These are phyloP conservation scores for Shiraia sp. DNA, from an alignment of 2,329 filamentous ascomycete species.

Conservation along the genomic window DNA sequence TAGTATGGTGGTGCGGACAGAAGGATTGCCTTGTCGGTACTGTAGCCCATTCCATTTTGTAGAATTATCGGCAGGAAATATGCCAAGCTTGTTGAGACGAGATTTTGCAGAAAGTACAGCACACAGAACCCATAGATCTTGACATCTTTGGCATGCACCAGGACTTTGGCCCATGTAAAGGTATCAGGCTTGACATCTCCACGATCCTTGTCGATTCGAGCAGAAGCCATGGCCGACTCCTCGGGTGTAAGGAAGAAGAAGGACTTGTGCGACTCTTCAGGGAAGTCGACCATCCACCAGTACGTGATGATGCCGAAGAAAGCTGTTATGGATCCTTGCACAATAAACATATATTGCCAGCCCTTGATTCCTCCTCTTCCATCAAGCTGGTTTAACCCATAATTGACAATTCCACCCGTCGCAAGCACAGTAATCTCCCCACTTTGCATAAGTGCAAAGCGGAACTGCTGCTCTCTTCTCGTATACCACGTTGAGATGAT, in stretches of 20 bases:
- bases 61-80: slow-evolving; percentile 70
- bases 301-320: slow-evolving; percentile 64
- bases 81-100: slow-evolving; percentile 66
- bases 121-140: slow-evolving; percentile 68
- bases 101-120: slow-evolving; percentile 69
- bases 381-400: slow-evolving; percentile 66
- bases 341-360: slow-evolving; percentile 72
- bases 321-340: slow-evolving; percentile 64
- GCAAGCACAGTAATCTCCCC: slow-evolving; percentile 68
- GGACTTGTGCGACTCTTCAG: slow-evolving; percentile 61
- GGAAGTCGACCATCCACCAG: slow-evolving; percentile 74
- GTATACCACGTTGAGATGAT: slow-evolving; percentile 67
- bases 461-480: slow-evolving; percentile 66
- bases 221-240: slow-evolving; percentile 61
- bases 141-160: slow-evolving; percentile 60
- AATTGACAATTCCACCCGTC: slow-evolving; percentile 70
- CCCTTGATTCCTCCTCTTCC: slow-evolving; percentile 60
- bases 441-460: slow-evolving; percentile 67
- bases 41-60: slow-evolving; percentile 51
- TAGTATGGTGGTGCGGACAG: slow-evolving; percentile 71
- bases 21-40: slow-evolving; percentile 55
- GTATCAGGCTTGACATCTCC: slow-evolving; percentile 61
- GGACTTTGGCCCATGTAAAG: slow-evolving; percentile 60
- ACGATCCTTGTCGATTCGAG: slow-evolving; percentile 63
- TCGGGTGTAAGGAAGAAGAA: slow-evolving; percentile 61